Base-by-base conservation (phyloP, 2,329 filamentous ascomycete species). In the Paecilomyces niveus region DNA sequence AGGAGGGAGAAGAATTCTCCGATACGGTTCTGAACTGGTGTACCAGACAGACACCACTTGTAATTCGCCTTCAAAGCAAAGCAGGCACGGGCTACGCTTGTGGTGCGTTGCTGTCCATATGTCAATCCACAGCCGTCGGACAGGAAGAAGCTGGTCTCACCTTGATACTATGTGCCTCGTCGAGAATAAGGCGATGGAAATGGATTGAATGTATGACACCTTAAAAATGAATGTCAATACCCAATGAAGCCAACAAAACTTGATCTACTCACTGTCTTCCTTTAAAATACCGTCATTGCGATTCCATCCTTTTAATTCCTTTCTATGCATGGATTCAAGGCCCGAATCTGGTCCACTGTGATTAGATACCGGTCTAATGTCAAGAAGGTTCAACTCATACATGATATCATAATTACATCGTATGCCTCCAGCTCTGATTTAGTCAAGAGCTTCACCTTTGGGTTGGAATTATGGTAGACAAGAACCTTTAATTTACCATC, bases 351-450 rank as follows among this genome's bases (percentile, higher is more conserved):
- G 10, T 49, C n/a, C 2, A 18, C 21, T 13, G 10, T 2, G 50
- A 66, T 51, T 67, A 60, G 53, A 29, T 18, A 59, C 33, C 15
- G 11, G 4, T 15, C 21, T 49, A 50, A 8, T 45, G 32, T 7
- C 9, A 24, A n/a, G 22, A 21, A 59, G 22, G 11, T 29, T 8
- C 6, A 39, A 9, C 33, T 85, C 77, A 90, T 92, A 82, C 95
- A 99, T 13, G 93, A 97, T 77, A 97, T 96, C 84, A 97, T 92
- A 70, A 97, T 93, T 55, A 99, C 91, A 73, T 99, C 86, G 74
- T 87, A 95, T 65, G 88, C 85, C 74, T 88, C 89, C 55, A 97
- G 78, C 35, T 95, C 87, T 59, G 87, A 88, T 26, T 85, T 77
- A 0, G 83, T 87, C 68, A 96, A 85, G 29, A 83, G 83, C 76